Evolutionary conservation across 2,329 filamentous ascomycete species (phyloP).

Genomic region (Venturia carpophila): DNA sequence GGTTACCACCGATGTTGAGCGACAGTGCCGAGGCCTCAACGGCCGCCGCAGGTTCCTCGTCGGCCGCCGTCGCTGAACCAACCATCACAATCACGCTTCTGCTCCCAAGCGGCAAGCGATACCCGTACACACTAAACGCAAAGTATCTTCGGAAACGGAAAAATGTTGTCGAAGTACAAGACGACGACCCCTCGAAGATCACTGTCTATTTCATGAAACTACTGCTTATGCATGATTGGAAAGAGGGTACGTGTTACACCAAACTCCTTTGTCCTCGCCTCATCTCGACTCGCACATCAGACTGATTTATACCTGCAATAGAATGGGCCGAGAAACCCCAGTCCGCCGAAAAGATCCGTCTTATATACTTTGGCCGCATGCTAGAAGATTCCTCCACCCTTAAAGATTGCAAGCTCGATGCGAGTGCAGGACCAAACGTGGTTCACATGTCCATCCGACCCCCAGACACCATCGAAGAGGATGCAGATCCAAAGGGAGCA

Average conservation of each 20-base stretch:
- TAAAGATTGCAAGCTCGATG: constrained; percentile 65
- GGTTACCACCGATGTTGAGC: constrained; percentile 8
- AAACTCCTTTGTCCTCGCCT: neutral
- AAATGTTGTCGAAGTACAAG: constrained; percentile 57
- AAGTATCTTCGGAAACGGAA: constrained; percentile 76
- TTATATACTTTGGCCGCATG: constrained; percentile 88
- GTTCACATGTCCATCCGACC: constrained; percentile 93
- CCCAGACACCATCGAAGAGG: constrained; percentile 73
- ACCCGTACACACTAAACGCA: constrained; percentile 84
- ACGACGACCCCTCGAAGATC: constrained; percentile 76
- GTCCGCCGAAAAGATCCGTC: constrained; percentile 78
- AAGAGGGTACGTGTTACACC: constrained; percentile 49
- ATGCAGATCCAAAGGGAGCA: constrained; percentile 41
- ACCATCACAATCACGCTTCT: constrained; percentile 71
- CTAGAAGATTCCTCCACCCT: constrained; percentile 80
- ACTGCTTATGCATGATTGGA: constrained; percentile 87
- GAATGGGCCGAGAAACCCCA: constrained; percentile 84
- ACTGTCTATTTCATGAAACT: constrained; percentile 93
- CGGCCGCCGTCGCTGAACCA: constrained; percentile 27
- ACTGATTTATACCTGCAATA: constrained; percentile 23
- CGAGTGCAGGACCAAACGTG: constrained; percentile 64
- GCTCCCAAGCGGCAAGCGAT: constrained; percentile 70
- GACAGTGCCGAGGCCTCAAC: neutral
- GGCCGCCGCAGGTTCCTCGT: constrained; percentile 2
- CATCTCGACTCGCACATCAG: constrained; percentile 3